These are phyloP conservation scores for Bonnemaisonia californica DNA, from an alignment of 31 red algal genomes.

Conservation along the genomic window DNA sequence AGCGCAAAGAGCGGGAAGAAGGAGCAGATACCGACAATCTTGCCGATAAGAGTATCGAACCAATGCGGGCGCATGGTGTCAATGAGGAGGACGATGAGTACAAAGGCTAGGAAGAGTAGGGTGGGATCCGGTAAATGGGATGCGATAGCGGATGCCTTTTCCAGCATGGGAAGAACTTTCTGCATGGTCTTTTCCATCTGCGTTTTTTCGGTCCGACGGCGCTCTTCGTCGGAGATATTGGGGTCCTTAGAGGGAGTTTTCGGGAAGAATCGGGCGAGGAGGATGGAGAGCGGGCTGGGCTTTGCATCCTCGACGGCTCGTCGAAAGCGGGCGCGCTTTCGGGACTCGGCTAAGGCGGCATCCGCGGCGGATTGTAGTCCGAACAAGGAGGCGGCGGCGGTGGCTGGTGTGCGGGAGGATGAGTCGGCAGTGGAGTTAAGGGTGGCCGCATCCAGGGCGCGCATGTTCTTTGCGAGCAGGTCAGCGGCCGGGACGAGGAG, in stretches of 20 bases:
- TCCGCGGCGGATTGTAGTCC: constrained; percentile 26
- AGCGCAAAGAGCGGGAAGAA: constrained; percentile 57
- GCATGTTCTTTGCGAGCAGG: constrained; percentile 60
- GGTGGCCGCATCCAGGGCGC: constrained; percentile 26
- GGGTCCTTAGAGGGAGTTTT: neutral
- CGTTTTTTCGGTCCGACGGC: neutral
- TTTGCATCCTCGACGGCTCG: constrained; percentile 26
- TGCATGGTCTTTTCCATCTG: constrained; percentile 18
- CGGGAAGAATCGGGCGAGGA: constrained; percentile 37
- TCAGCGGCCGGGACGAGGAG: constrained; percentile 69
- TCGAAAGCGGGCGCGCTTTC: constrained; percentile 30
- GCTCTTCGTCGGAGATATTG: neutral
- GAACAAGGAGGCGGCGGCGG: constrained; percentile 21
- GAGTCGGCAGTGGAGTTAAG: neutral
- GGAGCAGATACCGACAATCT: constrained; percentile 25
- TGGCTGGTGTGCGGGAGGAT: constrained; percentile 3
- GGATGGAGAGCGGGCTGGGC: constrained; percentile 25
- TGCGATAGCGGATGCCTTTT: constrained; percentile 47
- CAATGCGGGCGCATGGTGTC: constrained; percentile 47
- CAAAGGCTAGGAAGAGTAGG: constrained; percentile 45
- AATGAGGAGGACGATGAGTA: constrained; percentile 37
- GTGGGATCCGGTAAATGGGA: constrained; percentile 47
- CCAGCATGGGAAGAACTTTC: constrained; percentile 34
- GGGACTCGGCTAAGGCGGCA: neutral
- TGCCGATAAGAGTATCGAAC: constrained; percentile 33